These are phyloP conservation scores for Excoecaria cochinchinensis DNA, from an alignment of 345 rosid species.

Conservation along the genomic window DNA sequence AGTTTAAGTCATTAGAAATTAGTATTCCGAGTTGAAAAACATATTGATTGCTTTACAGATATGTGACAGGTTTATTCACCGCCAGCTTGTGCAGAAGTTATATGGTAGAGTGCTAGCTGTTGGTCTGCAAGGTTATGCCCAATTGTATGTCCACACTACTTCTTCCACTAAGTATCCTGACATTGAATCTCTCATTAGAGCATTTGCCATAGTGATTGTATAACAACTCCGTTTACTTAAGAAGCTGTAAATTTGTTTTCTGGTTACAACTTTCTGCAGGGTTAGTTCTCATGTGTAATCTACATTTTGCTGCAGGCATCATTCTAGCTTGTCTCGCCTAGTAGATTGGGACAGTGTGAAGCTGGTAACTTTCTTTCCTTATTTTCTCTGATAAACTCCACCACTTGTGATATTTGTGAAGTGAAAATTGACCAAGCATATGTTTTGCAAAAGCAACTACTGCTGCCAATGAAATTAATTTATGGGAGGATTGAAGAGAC, in stretches of 20 bases:
- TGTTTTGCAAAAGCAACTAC: not conserved
- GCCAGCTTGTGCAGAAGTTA: slow-evolving; percentile 30
- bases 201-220: not conserved
- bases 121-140: slow-evolving; percentile 42
- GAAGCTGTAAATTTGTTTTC: not conserved
- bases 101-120: slow-evolving; percentile 28
- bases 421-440: not conserved
- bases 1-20: not conserved
- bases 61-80: slow-evolving; percentile 42
- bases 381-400: not conserved
- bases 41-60: slow-evolving; percentile 26
- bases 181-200: not conserved
- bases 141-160: slow-evolving; percentile 29
- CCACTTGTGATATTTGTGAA: not conserved
- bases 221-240: not conserved
- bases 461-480: not conserved
- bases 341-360: slow-evolving; percentile 24
- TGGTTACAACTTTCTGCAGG: not conserved
- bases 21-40: not conserved
- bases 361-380: not conserved
- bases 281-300: not conserved
- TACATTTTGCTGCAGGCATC: slow-evolving; percentile 31
- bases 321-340: slow-evolving; percentile 31
- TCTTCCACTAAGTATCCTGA: not conserved
- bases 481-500: not conserved